Evolutionary conservation across 192 early-diverging fungal genomes (phyloP), one percentile per base, ranked within the genome.

Genomic region (Backusella circina): DNA sequence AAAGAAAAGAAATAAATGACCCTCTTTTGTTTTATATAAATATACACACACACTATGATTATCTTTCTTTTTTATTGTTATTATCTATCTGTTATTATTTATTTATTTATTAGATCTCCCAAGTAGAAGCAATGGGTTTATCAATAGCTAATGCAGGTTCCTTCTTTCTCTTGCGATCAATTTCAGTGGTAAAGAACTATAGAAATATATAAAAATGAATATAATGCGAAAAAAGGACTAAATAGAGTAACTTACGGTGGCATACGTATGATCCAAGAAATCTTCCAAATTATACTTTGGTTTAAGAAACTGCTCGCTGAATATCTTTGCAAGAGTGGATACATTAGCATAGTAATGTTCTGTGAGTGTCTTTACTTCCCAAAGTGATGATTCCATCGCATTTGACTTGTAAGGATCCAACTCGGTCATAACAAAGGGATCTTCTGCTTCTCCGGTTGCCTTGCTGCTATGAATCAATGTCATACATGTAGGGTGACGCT

Each of bases 241-340:
- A 26, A 2, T 36, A 26, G 1, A 12, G 15, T 13, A 33, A 76
- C 76, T 76, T 79, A 84, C 85, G 9, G 90, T 93, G 1, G 84
- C 65, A 82, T 93, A 95, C 1, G 93, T 95, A 78, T 96, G 93
- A 77, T 99, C 98, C 83, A 98, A 86, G 83, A 98, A 99, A 80
- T 98, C 96, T 81, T 99, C 98, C 68, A 99, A 82, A 77, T 92
- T 88, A 77, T 94, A 99, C 32, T 84, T 80, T 3, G 93, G 92
- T 79, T 96, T 95, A 26, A 91, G 89, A 75, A 99, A 93, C 33
- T 93, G 92, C 72, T 98, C 94, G 79, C 88, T 85, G 65, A 98
- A 98, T 7, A 95, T 88, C 61, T 89, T 87, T 18, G 95, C 96
- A 65, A 99, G 79, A 0, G 92, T 93, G 0, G 95, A 88, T 5